Base-by-base conservation (phyloP, 2,329 filamentous ascomycete genomes). In the Dothideomycetes sp. region DNA sequence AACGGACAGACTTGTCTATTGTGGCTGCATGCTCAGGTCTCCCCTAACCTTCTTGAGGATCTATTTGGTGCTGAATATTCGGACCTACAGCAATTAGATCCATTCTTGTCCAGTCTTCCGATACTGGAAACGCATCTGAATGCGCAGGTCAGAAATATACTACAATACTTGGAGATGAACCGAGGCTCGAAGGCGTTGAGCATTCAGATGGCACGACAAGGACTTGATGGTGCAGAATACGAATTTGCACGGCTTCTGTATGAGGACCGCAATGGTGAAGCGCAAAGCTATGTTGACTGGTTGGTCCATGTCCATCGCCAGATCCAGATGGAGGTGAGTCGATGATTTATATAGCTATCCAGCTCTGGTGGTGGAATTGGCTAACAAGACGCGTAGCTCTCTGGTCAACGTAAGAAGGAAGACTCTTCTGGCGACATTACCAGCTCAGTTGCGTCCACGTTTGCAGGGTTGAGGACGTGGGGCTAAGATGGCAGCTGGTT, bases 201-300 rank as follows among this genome's bases (percentile, higher is more conserved):
- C 2, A 75, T 98, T 35, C 91, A 96, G 62, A 70, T 98, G 35
- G 91, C 91, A 5, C 69, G 91, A 43, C 91, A 96, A 62, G 88
- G 88, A 1, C 71, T 96, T 3, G 91, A 98, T 55, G 91, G 91
- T 1, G 85, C 88, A 3, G 91, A 98, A 61, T 96, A 87, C 54
- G 91, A 98, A 61, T 98, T 96, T 67, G 91, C 91, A 5, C 72
- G 88, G 38, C 69, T 93, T 63, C 63, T 98, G 49, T 79, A 94
- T 22, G 91, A 98, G 63, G 91, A 98, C 57, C 76, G 91, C 48
- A 96, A 96, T 60, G 94, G 94, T 50, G 91, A 98, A 65, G 91
- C 91, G 27, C 88, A 94, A 64, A 94, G 84, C 57, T 98, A 96
- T 62, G 91, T 96, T 24, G 91, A 98, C 64, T 98, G 91, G 91